phyloP scores from a whole-genome alignment of 805 yeast genomes.

The Alloascoidea hylecoeti region DNA sequence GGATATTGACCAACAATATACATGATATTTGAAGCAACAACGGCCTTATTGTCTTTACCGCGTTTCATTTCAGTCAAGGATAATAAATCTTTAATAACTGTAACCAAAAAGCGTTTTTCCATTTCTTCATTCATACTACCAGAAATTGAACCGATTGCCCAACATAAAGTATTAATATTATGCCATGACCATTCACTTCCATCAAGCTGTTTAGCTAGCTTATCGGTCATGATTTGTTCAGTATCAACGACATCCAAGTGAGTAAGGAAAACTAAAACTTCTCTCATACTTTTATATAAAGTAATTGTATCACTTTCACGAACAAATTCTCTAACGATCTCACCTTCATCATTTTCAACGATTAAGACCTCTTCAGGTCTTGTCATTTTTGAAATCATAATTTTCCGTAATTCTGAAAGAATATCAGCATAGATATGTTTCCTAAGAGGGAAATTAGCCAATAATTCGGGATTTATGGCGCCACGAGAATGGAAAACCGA shows the following conservation, averaged over 20 bases:
- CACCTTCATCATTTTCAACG: constrained; percentile 98
- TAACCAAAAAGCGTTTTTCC: constrained; percentile 87
- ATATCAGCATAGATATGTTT: constrained; percentile 72
- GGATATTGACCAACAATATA: constrained; percentile 99
- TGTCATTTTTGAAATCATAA: constrained; percentile 96
- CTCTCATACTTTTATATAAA: constrained; percentile 89
- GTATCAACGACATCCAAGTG: constrained; percentile 93
- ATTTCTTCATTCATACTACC: constrained; percentile 98
- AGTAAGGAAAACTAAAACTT: constrained; percentile 86
- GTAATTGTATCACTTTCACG: constrained; percentile 96
- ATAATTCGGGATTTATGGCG: constrained; percentile 71
- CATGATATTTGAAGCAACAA: constrained; percentile 99
- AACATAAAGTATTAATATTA: constrained; percentile 89
- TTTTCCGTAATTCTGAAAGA: constrained; percentile 72
- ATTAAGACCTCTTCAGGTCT: constrained; percentile 96
- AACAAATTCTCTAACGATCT: constrained; percentile 93
- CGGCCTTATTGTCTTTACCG: constrained; percentile 97
- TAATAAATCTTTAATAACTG: constrained; percentile 83
- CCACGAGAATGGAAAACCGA: constrained; percentile 33
- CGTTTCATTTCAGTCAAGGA: constrained; percentile 91
- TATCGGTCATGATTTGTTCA: constrained; percentile 84
- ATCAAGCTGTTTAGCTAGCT: constrained; percentile 84
- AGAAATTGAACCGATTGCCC: constrained; percentile 99
- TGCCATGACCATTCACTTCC: constrained; percentile 99
- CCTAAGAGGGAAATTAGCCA: constrained; percentile 72